phyloP scores from a whole-genome alignment of 1,284 basidiomycete species.

The Austropuccinia psidii region DNA sequence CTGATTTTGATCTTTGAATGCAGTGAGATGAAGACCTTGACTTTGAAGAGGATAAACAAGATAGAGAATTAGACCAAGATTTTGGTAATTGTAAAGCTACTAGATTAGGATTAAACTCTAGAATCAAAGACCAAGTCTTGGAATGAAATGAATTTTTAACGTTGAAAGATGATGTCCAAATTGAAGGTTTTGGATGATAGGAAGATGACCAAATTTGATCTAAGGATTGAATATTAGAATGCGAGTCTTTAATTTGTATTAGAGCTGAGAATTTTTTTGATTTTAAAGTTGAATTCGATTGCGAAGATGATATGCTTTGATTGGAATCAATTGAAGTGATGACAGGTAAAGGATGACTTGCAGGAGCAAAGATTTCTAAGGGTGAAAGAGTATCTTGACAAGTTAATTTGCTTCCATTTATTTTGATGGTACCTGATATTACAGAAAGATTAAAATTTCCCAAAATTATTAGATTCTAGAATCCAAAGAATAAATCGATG shows the following conservation, averaged over 20 bases:
- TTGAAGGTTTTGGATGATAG: background rate
- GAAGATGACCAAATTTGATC: conserved; percentile 23
- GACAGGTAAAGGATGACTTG: conserved; percentile 26
- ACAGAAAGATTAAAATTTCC: too few species aligned
- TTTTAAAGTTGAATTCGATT: background rate
- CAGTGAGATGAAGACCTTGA: too few species aligned
- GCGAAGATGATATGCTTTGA: background rate
- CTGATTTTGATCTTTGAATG: conserved; percentile 20
- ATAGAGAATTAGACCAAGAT: background rate
- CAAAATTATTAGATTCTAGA: too few species aligned
- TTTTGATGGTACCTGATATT: too few species aligned
- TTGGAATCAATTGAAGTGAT: background rate
- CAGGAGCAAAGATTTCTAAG: conserved; percentile 16
- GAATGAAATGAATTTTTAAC: background rate
- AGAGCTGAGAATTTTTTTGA: conserved; percentile 5
- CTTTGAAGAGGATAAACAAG: background rate
- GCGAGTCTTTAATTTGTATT: conserved; percentile 1
- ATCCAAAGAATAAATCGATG: too few species aligned
- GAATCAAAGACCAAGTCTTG: conserved; percentile 13
- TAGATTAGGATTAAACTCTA: conserved; percentile 10
- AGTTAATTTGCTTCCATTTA: too few species aligned
- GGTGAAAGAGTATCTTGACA: too few species aligned
- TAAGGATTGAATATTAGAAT: conserved; percentile 18
- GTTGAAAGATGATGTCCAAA: conserved; percentile 8
- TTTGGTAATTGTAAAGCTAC: background rate